These are phyloP conservation scores for Apiospora pterosperma DNA, from an alignment of 2,329 filamentous ascomycete genomes.

Conservation along the genomic window DNA sequence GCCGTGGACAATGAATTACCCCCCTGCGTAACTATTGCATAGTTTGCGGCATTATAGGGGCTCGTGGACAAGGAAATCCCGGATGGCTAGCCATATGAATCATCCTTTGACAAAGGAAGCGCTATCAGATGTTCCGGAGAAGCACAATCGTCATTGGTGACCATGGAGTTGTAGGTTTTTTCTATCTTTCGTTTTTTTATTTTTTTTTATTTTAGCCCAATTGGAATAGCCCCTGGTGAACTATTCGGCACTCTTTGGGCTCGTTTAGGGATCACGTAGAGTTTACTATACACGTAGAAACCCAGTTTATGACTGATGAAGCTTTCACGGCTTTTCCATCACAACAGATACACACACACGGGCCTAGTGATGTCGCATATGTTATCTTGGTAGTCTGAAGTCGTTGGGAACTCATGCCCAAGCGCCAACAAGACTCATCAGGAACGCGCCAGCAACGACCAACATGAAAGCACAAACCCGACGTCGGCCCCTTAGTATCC, in stretches of 20 bases:
- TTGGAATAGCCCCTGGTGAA: background rate
- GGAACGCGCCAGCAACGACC: conserved; percentile 56
- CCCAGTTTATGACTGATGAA: no score
- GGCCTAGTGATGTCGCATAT: no score
- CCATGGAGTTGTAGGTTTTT: background rate
- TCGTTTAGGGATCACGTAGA: no score
- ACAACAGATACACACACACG: no score
- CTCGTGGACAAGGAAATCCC: background rate
- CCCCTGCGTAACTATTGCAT: background rate
- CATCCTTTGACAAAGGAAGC: background rate
- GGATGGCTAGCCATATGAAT: no score
- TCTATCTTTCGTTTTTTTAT: no score
- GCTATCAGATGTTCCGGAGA: background rate
- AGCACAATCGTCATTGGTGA: background rate
- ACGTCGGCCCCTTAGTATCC: conserved; percentile 47
- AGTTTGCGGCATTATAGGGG: background rate
- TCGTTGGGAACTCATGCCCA: conserved; percentile 44
- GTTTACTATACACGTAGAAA: no score
- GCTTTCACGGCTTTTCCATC: no score
- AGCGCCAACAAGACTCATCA: conserved; percentile 62
- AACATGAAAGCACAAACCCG: conserved; percentile 53
- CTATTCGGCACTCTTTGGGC: no score
- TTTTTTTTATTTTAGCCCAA: background rate
- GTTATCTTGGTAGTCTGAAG: background rate
- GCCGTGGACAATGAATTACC: background rate